Evolutionary conservation across 768 basidiomycete species (phyloP), one percentile per base, ranked within the genome.

Genomic region (Mycena amicta): DNA sequence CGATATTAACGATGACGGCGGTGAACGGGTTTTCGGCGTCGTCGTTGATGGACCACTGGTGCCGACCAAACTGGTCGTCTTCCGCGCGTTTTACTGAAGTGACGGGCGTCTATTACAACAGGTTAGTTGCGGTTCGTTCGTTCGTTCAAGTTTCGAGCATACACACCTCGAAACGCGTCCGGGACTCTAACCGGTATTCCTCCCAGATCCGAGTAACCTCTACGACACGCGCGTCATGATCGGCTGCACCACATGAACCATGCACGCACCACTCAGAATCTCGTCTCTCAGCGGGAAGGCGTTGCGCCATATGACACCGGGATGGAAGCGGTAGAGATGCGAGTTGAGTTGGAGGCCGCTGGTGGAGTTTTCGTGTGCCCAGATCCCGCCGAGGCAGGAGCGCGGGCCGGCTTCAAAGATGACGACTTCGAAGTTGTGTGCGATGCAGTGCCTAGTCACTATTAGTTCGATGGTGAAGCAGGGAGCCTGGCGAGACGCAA

Each of bases 401-500:
- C 65, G 61, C 16, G 72, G 64, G 20, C 56, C 59, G n/a, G 67
- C 69, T 64, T 83, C 82, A 62, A 74, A 82, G 2, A 83, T 74
- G 25, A 79, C 77, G 12, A 83, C 81, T 29, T 83, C 81, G 57
- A 83, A 83, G 18, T 80, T 79, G 58, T 83, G 81, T 0, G 79
- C 74, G 25, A 81, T 74, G 27, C 75, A 74, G 60, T 83, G 79
- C 16, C 75, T 75, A 29, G 16, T n/a, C n/a, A n/a, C n/a, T n/a
- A n/a, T n/a, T n/a, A n/a, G n/a, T n/a, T n/a, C n/a, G n/a, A n/a
- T n/a, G n/a, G n/a, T n/a, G n/a, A n/a, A n/a, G n/a, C n/a, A n/a
- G n/a, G n/a, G n/a, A n/a, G n/a, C n/a, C n/a, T n/a, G n/a, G n/a
- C n/a, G n/a, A n/a, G n/a, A n/a, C n/a, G n/a, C n/a, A 61, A 77